phyloP scores from a whole-genome alignment of 2,329 filamentous ascomycete genomes.

The Alternaria solani region DNA sequence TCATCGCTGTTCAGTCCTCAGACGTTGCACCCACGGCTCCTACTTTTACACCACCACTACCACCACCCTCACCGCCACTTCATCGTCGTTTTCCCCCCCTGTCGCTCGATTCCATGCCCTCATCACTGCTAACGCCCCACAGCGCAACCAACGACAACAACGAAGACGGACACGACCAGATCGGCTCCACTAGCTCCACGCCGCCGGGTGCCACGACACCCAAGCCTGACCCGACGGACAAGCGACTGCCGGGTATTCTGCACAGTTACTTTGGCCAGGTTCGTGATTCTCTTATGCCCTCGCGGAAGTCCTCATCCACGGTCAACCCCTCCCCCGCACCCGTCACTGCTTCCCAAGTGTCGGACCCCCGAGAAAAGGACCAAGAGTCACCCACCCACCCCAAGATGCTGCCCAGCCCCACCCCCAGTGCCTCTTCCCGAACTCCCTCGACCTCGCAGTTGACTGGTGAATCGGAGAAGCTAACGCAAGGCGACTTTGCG shows the following conservation, averaged over 20 bases:
- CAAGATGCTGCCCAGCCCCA: constrained; percentile 62
- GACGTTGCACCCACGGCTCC: constrained; percentile 38
- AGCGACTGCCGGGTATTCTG: constrained; percentile 93
- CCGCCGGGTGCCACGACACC: constrained; percentile 92
- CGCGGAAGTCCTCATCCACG: constrained; percentile 50
- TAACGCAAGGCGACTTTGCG: constrained; percentile 79
- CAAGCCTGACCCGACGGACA: constrained; percentile 91
- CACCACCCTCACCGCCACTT: constrained; percentile 16
- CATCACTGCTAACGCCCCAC: constrained; percentile 48
- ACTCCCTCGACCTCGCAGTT: constrained; percentile 66
- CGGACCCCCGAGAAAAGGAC: constrained; percentile 36
- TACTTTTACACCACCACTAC: constrained; percentile 9
- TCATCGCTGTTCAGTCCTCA: constrained; percentile 9
- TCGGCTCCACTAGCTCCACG: constrained; percentile 82
- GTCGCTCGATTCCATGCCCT: constrained; percentile 26
- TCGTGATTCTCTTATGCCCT: constrained; percentile 73
- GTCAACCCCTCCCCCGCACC: constrained; percentile 50
- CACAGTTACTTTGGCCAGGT: constrained; percentile 98
- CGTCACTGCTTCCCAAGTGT: constrained; percentile 30
- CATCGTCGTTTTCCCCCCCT: background rate
- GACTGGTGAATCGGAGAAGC: constrained; percentile 77
- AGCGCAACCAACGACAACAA: constrained; percentile 72
- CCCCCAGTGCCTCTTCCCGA: constrained; percentile 57
- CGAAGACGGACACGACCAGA: constrained; percentile 75
- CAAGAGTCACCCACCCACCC: constrained; percentile 48